Base-by-base conservation (phyloP, 116 monocot species). In the Iris pallida region DNA sequence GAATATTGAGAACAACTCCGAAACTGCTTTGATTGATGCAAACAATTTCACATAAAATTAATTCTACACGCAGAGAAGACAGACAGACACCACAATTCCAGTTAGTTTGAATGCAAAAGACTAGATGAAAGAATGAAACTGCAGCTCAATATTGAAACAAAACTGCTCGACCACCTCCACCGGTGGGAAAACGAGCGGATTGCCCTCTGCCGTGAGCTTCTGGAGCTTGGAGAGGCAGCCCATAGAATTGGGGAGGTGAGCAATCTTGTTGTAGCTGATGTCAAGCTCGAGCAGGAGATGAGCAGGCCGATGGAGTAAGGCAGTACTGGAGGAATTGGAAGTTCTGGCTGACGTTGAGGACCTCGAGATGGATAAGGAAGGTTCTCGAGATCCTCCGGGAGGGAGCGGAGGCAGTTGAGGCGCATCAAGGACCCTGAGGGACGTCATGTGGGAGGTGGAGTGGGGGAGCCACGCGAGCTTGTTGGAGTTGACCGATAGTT, bases 341-440 rank as follows among this genome's bases (percentile, higher is more conserved):
- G 77, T 95, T 95, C 67, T 95, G 91, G 88, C 84, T 78, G 55
- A 91, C 53, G 82, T 91, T 76, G 53, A 95, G 83, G 69, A 71
- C 42, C 44, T 88, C 55, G 40, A 95, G 83, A 46, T 47, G 64
- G 45, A 64, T 73, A 57, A 95, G n/a, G n/a, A n/a, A n/a, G 88
- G 88, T 90, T 90, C 76, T 95, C 86, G 57, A 95, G 80, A 48
- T 57, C 88, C 4, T 88, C 85, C 11, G 91, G 95, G 66, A 95
- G 86, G 59, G 84, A 68, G 42, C 68, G 79, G 66, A 95, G 88
- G 76, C 80, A 72, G 84, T 95, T 95, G 63, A 95, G 95, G 47
- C 73, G 91, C 20, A 79, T 95, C 91, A 20, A 95, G 88, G 20
- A 54, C 17, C 1, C 74, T 77, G 47, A 95, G 95, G 15, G 81